These are phyloP conservation scores for Epichloe sibirici DNA, from an alignment of 2,329 filamentous ascomycete genomes.

Conservation along the genomic window DNA sequence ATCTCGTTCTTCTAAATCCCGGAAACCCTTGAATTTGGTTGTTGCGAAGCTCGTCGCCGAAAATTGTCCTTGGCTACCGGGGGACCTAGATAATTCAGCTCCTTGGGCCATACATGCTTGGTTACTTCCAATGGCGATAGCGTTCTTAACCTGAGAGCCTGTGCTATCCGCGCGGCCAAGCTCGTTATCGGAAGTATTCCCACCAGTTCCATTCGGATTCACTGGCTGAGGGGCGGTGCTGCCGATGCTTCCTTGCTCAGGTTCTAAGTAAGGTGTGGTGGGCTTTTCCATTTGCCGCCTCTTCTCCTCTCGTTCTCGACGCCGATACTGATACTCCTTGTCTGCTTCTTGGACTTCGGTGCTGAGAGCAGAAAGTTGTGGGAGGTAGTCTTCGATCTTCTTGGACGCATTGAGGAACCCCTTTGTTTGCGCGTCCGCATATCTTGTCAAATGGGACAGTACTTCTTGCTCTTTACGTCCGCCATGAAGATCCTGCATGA, in stretches of 20 bases:
- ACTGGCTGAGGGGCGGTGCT: slow-evolving; percentile 19
- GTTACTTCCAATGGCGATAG: slow-evolving; percentile 31
- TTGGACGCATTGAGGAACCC: slow-evolving; percentile 73
- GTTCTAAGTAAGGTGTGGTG: slow-evolving; percentile 59
- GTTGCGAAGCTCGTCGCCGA: slow-evolving; percentile 37
- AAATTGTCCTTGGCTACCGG: slow-evolving; percentile 38
- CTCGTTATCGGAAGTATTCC: slow-evolving; percentile 52
- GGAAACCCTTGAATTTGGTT: slow-evolving; percentile 75
- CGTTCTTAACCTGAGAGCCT: slow-evolving; percentile 50
- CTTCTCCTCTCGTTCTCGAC: slow-evolving; percentile 93
- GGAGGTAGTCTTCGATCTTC: slow-evolving; percentile 75
- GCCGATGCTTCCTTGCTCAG: slow-evolving; percentile 42
- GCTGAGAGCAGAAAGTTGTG: slow-evolving; percentile 79
- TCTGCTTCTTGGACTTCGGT: slow-evolving; percentile 85
- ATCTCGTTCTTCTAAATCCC: slow-evolving; percentile 81
- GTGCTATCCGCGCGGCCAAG: slow-evolving; percentile 64
- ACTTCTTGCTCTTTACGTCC: slow-evolving; percentile 98
- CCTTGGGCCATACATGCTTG: slow-evolving; percentile 18
- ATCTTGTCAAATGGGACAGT: slow-evolving; percentile 84
- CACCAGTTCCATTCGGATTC: slow-evolving; percentile 31
- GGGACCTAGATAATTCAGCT: slow-evolving; percentile 41
- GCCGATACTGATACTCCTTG: slow-evolving; percentile 91
- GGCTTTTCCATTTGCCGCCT: slow-evolving; percentile 80
- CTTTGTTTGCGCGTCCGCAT: slow-evolving; percentile 79
- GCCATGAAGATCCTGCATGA: slow-evolving; percentile 98